Percentiles rank a stretch among this genome's conserved stretches.
Evolutionary conservation across 2,329 filamentous ascomycete genomes (phyloP).

Genomic region (Botrytis sinoallii): DNA sequence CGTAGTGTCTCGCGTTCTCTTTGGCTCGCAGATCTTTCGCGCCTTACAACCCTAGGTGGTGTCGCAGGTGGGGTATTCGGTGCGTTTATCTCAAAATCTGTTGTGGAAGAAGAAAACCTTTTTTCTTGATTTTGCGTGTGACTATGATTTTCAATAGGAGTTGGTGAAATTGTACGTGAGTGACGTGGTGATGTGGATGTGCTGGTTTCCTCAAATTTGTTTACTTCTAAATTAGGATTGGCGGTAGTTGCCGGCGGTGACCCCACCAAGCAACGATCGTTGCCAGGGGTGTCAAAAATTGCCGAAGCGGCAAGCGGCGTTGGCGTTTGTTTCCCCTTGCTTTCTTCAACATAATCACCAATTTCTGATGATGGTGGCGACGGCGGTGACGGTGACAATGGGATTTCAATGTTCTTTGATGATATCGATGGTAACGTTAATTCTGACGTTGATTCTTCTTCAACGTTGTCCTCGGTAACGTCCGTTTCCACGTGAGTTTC

Average conservation of each 20-base stretch:
- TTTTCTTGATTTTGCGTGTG: constrained; percentile 10
- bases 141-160: constrained; percentile 13
- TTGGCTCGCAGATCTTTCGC: constrained; percentile 20
- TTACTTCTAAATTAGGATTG: constrained; percentile 19
- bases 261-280: constrained; percentile 21
- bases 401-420: background rate
- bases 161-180: constrained; percentile 15
- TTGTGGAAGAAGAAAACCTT: constrained; percentile 16
- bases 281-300: constrained; percentile 15
- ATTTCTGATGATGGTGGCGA: constrained; percentile 18
- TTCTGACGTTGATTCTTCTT: background rate
- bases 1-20: constrained; percentile 16
- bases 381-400: constrained; percentile 8
- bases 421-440: background rate
- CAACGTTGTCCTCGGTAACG: background rate
- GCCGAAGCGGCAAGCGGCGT: background rate
- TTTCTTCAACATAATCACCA: constrained; percentile 6
- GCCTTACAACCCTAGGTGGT: constrained; percentile 14
- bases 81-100: constrained; percentile 16
- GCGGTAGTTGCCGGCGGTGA: constrained; percentile 9
- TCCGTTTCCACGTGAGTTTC: background rate
- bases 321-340: background rate
- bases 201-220: constrained; percentile 17
- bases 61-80: constrained; percentile 19
- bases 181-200: constrained; percentile 19